Conservation (phyloP, 179 eudicot species). For the Beta lomatogona region DNA sequence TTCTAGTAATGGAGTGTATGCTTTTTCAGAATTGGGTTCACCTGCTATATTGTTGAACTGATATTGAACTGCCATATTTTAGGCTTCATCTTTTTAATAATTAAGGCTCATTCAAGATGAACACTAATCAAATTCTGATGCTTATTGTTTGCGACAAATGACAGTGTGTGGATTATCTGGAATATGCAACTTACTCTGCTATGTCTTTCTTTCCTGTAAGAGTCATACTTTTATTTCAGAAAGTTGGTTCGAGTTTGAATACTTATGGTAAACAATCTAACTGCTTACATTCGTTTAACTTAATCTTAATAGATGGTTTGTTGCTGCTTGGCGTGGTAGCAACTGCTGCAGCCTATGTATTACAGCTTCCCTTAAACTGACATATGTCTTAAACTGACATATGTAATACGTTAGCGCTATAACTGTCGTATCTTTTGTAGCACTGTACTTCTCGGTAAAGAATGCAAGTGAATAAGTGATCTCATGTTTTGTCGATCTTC, state of each 20-base stretch:
- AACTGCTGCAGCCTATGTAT: neutral
- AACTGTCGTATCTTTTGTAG: neutral
- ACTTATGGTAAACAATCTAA: neutral
- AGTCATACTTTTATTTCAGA: too few relatives aligned
- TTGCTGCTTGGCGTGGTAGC: neutral
- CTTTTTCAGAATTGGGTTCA: neutral
- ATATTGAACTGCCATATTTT: neutral
- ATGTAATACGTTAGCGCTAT: neutral
- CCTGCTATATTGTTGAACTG: too few relatives aligned
- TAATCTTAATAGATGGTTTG: too few relatives aligned
- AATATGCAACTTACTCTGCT: neutral
- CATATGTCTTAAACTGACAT: neutral
- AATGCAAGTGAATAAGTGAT: too few relatives aligned
- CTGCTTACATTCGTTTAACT: neutral
- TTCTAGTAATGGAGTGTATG: neutral
- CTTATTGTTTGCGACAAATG: too few relatives aligned
- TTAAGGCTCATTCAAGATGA: too few relatives aligned
- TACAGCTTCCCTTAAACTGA: neutral
- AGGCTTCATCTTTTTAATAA: neutral
- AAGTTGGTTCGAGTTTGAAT: neutral
- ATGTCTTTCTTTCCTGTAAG: neutral
- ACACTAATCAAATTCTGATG: too few relatives aligned
- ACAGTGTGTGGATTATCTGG: neutral
- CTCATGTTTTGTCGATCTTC: too few relatives aligned
- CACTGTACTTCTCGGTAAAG: neutral